A percentile compares a stretch with the other conserved stretches of the same genome.
These are phyloP conservation scores for Fraxinus americana DNA, from an alignment of 257 asterid genomes.

Conservation along the genomic window DNA sequence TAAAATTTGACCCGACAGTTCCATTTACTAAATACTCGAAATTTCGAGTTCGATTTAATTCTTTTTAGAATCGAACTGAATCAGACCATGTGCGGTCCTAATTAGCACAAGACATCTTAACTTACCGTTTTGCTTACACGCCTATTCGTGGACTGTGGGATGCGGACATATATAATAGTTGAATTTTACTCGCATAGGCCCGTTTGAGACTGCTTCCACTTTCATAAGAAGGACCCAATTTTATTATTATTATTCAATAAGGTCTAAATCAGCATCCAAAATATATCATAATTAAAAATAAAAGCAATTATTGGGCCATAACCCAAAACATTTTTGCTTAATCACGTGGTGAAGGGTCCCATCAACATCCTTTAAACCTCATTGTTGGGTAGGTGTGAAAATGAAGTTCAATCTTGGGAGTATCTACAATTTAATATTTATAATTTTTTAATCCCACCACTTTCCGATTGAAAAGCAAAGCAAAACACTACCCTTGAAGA, in stretches of 20 bases:
- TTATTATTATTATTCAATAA: background rate
- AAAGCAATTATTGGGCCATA: background rate
- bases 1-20: no score
- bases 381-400: conserved; percentile 1
- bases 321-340: background rate
- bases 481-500: background rate
- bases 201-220: background rate
- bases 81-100: no score
- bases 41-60: no score
- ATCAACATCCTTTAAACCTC: background rate
- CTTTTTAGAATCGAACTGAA: no score
- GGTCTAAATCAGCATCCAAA: background rate
- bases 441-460: background rate
- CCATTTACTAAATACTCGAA: no score
- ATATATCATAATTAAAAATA: background rate
- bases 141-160: background rate
- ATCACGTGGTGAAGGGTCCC: background rate
- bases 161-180: background rate
- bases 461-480: background rate
- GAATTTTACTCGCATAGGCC: background rate
- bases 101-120: no score
- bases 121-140: background rate
- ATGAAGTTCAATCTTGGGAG: conserved; percentile 3
- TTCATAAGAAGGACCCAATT: no score
- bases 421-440: background rate